Conservation (phyloP, 805 yeast genomes). For the Wickerhamiella australiensis region DNA sequence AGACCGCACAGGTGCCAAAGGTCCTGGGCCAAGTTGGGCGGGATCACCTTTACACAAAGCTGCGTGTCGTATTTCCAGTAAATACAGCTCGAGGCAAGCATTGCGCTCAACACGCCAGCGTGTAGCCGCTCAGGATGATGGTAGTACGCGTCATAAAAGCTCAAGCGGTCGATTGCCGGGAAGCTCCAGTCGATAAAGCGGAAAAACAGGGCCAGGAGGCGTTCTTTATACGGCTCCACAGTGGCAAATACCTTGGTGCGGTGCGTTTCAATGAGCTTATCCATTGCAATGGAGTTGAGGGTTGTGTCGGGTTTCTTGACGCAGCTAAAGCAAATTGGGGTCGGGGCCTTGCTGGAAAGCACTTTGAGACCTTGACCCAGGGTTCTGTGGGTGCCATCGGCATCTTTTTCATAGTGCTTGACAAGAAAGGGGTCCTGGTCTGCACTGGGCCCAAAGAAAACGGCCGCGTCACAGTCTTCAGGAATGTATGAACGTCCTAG, state of each 20-base stretch:
- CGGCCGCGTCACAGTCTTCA: slow-evolving; percentile 20
- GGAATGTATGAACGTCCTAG: slow-evolving; percentile 20
- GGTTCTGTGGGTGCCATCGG: slow-evolving; percentile 20
- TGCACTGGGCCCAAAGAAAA: slow-evolving; percentile 25
- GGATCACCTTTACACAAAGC: slow-evolving; percentile 26
- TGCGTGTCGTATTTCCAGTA: slow-evolving; percentile 29
- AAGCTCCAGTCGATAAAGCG: slow-evolving; percentile 27
- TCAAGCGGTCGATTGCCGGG: slow-evolving; percentile 27
- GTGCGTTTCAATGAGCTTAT: background rate
- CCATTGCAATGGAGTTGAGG: background rate
- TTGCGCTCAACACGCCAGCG: slow-evolving; percentile 26
- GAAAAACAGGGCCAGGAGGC: slow-evolving; percentile 27
- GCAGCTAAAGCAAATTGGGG: slow-evolving; percentile 23
- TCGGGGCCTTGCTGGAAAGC: slow-evolving; percentile 18
- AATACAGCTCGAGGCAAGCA: slow-evolving; percentile 27
- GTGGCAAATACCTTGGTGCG: background rate
- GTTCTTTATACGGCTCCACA: slow-evolving; percentile 20
- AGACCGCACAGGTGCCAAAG: slow-evolving; percentile 24
- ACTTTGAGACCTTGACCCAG: slow-evolving; percentile 24
- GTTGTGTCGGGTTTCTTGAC: slow-evolving; percentile 13
- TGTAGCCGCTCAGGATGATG: slow-evolving; percentile 23
- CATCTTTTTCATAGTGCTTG: slow-evolving; percentile 21
- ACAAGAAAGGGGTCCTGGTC: slow-evolving; percentile 28
- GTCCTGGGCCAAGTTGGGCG: slow-evolving; percentile 21
- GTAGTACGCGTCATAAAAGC: slow-evolving; percentile 25